Conservation (phyloP, 495 filamentous ascomycete genomes). For the Penicillium samsonianum region DNA sequence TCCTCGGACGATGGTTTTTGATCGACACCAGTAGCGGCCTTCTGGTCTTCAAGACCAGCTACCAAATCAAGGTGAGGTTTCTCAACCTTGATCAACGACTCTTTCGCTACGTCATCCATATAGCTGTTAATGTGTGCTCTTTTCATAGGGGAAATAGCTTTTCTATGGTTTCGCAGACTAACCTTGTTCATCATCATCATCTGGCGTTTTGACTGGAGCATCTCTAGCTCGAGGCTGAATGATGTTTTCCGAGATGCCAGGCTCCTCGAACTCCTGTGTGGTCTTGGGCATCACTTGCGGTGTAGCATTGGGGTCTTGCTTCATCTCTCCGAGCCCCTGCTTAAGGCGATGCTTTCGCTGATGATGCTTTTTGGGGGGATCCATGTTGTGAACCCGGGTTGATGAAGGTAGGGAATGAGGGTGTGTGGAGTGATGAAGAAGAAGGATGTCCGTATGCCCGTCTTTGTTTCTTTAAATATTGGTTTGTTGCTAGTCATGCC, state of each 20-base stretch:
- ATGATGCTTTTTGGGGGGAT: neutral
- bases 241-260: neutral
- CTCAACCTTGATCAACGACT: neutral
- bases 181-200: neutral
- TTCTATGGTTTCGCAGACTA: neutral
- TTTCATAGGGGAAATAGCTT: neutral
- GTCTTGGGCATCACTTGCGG: neutral
- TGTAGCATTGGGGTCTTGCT: neutral
- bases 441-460: neutral
- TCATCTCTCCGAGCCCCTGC: neutral
- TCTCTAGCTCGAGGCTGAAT: neutral
- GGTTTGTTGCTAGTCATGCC: neutral
- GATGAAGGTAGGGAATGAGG: neutral
- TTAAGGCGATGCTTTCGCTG: neutral
- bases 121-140: neutral
- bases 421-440: neutral
- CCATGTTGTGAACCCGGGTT: neutral
- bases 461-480: neutral
- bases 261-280: neutral
- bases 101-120: neutral
- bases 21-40: neutral
- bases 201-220: neutral
- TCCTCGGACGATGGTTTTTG: neutral
- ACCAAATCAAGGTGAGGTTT: neutral
- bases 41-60: neutral